A percentile compares a stretch with the other conserved stretches of the same genome.
phyloP scores from a whole-genome alignment of 148 eudicot genomes.

The Cornus kousa region DNA sequence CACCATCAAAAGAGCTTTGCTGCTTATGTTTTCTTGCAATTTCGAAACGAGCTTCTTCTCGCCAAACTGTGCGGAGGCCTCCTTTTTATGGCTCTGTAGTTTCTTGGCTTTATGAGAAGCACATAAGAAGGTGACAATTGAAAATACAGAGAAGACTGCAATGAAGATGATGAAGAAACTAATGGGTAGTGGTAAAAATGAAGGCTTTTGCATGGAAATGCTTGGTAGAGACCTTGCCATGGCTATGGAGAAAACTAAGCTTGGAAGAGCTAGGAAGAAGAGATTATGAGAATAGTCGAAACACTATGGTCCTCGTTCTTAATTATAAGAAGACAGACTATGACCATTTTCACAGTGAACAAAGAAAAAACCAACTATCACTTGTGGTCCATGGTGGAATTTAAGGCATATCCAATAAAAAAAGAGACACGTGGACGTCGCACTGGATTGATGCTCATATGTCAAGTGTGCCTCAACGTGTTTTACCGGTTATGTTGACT shows the following conservation, averaged over 20 bases:
- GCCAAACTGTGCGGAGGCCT: background rate
- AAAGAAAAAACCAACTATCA: background rate
- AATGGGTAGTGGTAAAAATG: background rate
- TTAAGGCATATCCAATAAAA: background rate
- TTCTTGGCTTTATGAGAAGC: background rate
- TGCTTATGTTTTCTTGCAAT: background rate
- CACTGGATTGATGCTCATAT: background rate
- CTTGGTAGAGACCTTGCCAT: slow-evolving; percentile 1
- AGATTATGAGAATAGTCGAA: background rate
- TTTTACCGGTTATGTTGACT: background rate
- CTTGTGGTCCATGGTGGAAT: background rate
- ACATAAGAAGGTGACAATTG: background rate
- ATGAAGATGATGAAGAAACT: background rate
- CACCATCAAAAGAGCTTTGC: background rate
- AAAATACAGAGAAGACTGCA: background rate
- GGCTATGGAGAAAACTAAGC: background rate
- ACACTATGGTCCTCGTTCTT: background rate
- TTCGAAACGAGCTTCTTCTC: background rate
- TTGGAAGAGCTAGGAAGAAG: background rate
- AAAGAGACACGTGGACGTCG: background rate
- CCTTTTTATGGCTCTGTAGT: background rate
- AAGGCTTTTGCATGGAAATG: background rate
- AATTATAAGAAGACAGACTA: background rate
- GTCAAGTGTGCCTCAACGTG: background rate
- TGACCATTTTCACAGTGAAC: background rate